Evolutionary conservation across 345 rosid species (phyloP).

Genomic region (Aegle marmelos): DNA sequence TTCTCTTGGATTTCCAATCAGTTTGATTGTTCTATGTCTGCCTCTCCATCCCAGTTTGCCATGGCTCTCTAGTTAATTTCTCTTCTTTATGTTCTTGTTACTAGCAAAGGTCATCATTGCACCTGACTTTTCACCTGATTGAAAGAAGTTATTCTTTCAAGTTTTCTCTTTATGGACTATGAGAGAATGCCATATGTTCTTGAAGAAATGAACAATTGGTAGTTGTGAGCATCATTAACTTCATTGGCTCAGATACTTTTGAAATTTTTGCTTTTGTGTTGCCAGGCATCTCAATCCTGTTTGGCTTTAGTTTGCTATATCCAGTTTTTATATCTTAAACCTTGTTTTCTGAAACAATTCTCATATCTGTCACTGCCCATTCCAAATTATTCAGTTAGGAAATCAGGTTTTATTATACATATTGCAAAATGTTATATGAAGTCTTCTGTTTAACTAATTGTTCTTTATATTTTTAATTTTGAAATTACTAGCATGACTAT

Average conservation of each 20-base stretch:
- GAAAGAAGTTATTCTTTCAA: not conserved
- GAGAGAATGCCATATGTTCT: not conserved
- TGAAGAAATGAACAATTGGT: not conserved
- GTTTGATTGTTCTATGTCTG: not conserved
- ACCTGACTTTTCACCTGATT: not conserved
- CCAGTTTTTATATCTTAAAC: not conserved
- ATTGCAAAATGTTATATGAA: not conserved
- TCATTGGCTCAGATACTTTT: not conserved
- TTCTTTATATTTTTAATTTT: slow-evolving; percentile 13
- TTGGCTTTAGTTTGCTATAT: not conserved
- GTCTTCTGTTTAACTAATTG: slow-evolving; percentile 4
- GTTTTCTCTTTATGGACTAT: slow-evolving; percentile 5
- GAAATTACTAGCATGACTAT: slow-evolving; percentile 70
- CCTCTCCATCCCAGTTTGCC: not conserved
- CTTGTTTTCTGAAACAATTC: not conserved
- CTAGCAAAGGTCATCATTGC: not conserved
- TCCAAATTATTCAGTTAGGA: not conserved
- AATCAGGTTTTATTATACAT: not conserved
- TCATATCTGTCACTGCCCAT: not conserved
- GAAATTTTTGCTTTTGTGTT: not conserved
- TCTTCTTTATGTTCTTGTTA: not conserved
- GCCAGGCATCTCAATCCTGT: not conserved
- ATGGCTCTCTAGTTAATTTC: not conserved
- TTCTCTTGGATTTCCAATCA: not conserved
- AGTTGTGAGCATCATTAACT: not conserved